These are phyloP conservation scores for Gaillardinia entomophila DNA, from an alignment of 805 yeast species.

Conservation along the genomic window DNA sequence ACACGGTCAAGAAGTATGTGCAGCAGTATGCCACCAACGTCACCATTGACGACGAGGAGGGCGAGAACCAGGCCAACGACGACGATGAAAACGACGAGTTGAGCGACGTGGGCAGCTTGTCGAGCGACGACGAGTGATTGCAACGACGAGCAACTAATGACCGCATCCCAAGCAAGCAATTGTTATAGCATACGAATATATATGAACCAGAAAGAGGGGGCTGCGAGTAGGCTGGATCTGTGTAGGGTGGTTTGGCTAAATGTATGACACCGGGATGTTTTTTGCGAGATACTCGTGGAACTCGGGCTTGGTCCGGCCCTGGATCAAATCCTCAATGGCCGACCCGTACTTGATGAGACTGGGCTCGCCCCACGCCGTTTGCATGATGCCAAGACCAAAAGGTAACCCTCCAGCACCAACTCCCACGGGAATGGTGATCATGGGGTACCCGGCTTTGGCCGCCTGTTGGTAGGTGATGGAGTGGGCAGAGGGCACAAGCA, in stretches of 20 bases:
- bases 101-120: constrained; percentile 45
- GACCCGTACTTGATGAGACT: constrained; percentile 19
- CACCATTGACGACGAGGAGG: constrained; percentile 36
- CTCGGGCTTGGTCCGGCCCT: constrained; percentile 12
- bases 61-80: constrained; percentile 25
- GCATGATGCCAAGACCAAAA: constrained; percentile 20
- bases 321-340: constrained; percentile 19
- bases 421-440: constrained; percentile 19
- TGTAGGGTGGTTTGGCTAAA: too few species aligned
- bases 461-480: constrained; percentile 21
- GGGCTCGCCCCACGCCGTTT: constrained; percentile 21
- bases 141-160: too few species aligned
- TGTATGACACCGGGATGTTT: constrained; percentile 14
- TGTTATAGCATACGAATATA: too few species aligned
- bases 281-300: constrained; percentile 16
- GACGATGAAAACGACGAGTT: constrained; percentile 34
- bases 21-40: constrained; percentile 48
- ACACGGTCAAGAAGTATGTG: constrained; percentile 69
- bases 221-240: too few species aligned
- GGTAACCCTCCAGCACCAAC: constrained; percentile 15
- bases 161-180: too few species aligned
- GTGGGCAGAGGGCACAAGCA: constrained; percentile 7
- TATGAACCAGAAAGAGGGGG: too few species aligned
- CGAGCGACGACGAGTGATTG: constrained; percentile 37
- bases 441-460: constrained; percentile 23